A percentile compares a stretch with the other conserved stretches of the same genome.
phyloP scores from a whole-genome alignment of 2,329 filamentous ascomycete species.

The Aureobasidium sp. region DNA sequence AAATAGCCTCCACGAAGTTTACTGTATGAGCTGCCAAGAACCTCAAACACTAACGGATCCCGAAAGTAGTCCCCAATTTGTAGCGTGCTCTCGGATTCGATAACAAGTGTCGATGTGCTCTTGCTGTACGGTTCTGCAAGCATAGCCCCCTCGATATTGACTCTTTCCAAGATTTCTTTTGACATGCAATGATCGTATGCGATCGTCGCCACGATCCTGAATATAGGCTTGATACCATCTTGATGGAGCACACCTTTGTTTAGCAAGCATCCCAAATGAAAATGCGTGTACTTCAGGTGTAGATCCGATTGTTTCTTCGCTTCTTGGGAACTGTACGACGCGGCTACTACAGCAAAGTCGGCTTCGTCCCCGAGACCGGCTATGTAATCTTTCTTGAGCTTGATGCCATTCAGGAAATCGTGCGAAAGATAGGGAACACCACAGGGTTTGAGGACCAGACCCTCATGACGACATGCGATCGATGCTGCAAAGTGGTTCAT shows the following conservation, averaged over 20 bases:
- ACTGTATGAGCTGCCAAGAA: constrained; percentile 73
- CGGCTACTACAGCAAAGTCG: constrained; percentile 74
- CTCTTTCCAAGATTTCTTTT: constrained; percentile 32
- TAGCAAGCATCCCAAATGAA: constrained; percentile 66
- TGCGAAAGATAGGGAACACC: constrained; percentile 65
- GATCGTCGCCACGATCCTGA: constrained; percentile 54
- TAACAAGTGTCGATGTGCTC: constrained; percentile 17
- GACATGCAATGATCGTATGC: constrained; percentile 40
- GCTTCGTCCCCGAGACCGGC: constrained; percentile 69
- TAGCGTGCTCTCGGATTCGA: constrained; percentile 13
- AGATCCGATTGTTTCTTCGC: constrained; percentile 42
- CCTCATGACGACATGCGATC: constrained; percentile 62
- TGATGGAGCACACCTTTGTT: constrained; percentile 55
- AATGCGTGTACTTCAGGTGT: constrained; percentile 61
- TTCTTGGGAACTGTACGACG: constrained; percentile 57
- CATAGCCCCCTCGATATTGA: constrained; percentile 35
- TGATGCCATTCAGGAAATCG: constrained; percentile 47
- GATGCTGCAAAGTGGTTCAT: constrained; percentile 58
- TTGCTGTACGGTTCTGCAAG: constrained; percentile 24
- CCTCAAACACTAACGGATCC: constrained; percentile 66
- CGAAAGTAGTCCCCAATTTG: constrained; percentile 50
- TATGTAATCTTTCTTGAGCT: constrained; percentile 83
- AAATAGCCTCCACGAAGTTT: constrained; percentile 62
- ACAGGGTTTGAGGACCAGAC: constrained; percentile 67
- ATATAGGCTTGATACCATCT: constrained; percentile 47